Conservation (phyloP, 768 basidiomycete genomes). For the Rhizopogon salebrosus region DNA sequence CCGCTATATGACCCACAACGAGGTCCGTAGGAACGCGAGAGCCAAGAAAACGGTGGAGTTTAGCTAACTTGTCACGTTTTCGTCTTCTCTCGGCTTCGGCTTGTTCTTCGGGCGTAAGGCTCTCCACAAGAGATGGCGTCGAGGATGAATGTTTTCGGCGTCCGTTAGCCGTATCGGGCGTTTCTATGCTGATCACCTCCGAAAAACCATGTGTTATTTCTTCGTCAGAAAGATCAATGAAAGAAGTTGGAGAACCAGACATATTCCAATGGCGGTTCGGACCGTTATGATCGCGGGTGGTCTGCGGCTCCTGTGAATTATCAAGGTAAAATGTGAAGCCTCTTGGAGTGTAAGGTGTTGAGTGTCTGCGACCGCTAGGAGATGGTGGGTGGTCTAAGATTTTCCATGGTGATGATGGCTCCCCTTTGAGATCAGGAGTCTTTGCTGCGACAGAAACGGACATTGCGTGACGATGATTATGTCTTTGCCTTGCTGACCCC, state of each 20-base stretch:
- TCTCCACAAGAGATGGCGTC: constrained; percentile 43
- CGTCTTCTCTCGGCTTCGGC: constrained; percentile 59
- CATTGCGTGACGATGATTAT: constrained; percentile 25
- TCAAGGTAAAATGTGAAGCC: constrained; percentile 29
- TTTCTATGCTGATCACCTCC: constrained; percentile 24
- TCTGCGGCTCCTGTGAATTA: constrained; percentile 2
- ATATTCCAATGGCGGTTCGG: constrained; percentile 9
- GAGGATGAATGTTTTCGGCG: constrained; percentile 29
- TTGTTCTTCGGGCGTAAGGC: constrained; percentile 45
- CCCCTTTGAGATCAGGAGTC: constrained; percentile 14
- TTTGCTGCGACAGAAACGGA: constrained; percentile 24
- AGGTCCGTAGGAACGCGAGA: constrained; percentile 70
- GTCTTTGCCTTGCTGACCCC: constrained; percentile 19
- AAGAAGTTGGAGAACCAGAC: constrained; percentile 36
- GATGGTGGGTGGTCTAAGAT: constrained; percentile 25
- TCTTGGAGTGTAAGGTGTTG: constrained; percentile 47
- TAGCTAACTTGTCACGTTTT: constrained; percentile 74
- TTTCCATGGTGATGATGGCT: constrained; percentile 28
- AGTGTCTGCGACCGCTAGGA: constrained; percentile 42
- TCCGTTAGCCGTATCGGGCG: constrained; percentile 21
- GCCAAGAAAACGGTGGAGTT: constrained; percentile 82
- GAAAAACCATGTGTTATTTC: constrained; percentile 30
- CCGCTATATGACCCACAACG: constrained; percentile 44
- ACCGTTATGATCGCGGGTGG: constrained; percentile 2
- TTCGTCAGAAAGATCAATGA: constrained; percentile 67